Evolutionary conservation across 2,329 filamentous ascomycete species (phyloP), one percentile per base, ranked within the genome.

Genomic region (Corynespora cassiicola): DNA sequence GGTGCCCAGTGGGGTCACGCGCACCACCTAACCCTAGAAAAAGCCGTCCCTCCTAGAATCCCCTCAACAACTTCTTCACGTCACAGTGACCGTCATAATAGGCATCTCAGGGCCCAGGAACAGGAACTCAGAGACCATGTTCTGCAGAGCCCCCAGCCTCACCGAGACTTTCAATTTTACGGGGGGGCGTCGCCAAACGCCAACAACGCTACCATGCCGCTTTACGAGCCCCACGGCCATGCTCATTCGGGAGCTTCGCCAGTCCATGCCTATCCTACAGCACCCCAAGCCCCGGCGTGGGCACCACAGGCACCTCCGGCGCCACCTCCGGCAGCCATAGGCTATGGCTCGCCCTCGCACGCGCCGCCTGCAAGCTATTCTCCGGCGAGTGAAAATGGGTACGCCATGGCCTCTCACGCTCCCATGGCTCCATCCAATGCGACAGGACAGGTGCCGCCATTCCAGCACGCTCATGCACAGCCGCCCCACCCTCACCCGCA

Each of bases 81-180:
- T 31, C 49, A 51, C 14, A 58, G 48, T 36, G 58, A 66, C 39
- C 41, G 44, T 12, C 56, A 64, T 26, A 49, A 47, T 19, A 45
- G 50, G 27, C 60, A 63, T 31, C 52, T 65, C 6, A 52, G 47
- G 35, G 45, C 56, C 17, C 65, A 65, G 38, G 63, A 68, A 34
- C 55, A 56, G 28, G 58, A 65, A 19, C 43, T 66, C n/a, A 51
- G 56, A 19, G 55, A 60, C 28, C 65, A 70, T 36, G 47, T 68
- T 10, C 42, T 68, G 7, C 61, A 68, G 29, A 63, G 52, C 16
- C 67, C 67, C 22, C 62, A 63, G 41, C 65, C 67, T 8, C 58
- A 64, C 10, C 49, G 57, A 31, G 55, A 57, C 20, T 57, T 65
- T 27, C 59, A 61, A 27, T 60, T 61, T 34, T 45, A 47, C 18